These are phyloP conservation scores for Colletotrichum zoysiae DNA, from an alignment of 2,329 filamentous ascomycete genomes.

Conservation along the genomic window DNA sequence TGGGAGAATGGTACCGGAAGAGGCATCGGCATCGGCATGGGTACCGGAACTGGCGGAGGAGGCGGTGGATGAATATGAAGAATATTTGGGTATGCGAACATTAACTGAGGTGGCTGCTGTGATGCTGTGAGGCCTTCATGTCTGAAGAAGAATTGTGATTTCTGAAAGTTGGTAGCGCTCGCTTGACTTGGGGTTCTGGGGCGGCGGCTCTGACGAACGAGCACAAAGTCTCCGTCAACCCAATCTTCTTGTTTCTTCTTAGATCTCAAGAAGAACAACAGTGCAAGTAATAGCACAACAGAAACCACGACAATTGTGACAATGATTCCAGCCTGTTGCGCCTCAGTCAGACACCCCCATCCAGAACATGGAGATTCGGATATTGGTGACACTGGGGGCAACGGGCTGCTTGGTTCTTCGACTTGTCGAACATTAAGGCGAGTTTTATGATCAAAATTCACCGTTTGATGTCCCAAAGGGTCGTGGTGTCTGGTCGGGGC, in stretches of 20 bases:
- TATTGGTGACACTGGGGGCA: conserved; percentile 13
- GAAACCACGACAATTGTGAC: conserved; percentile 50
- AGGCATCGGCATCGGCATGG: conserved; percentile 29
- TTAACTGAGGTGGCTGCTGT: conserved; percentile 6
- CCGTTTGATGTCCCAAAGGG: neutral
- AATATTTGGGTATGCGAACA: conserved; percentile 1
- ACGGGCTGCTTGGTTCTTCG: conserved; percentile 19
- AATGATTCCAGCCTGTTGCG: conserved; percentile 56
- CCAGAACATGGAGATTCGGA: conserved; percentile 46
- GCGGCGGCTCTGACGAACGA: conserved; percentile 26
- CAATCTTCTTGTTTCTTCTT: conserved; percentile 32
- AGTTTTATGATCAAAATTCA: rapidly evolving
- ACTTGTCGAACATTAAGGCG: neutral
- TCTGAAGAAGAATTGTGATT: conserved; percentile 29
- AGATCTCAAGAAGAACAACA: conserved; percentile 49
- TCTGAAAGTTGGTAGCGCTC: conserved; percentile 7
- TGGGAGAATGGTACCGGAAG: conserved; percentile 26
- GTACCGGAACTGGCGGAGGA: conserved; percentile 28
- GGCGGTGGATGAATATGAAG: conserved; percentile 27
- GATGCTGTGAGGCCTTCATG: conserved; percentile 8
- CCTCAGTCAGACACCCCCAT: conserved; percentile 55
- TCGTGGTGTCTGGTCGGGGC: no score
- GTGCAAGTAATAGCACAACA: conserved; percentile 46
- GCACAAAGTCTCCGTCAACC: conserved; percentile 28
- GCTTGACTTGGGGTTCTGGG: conserved; percentile 12